phyloP scores from a whole-genome alignment of 176 grass and related monocot genomes.

The Phoenix roebelenii region DNA sequence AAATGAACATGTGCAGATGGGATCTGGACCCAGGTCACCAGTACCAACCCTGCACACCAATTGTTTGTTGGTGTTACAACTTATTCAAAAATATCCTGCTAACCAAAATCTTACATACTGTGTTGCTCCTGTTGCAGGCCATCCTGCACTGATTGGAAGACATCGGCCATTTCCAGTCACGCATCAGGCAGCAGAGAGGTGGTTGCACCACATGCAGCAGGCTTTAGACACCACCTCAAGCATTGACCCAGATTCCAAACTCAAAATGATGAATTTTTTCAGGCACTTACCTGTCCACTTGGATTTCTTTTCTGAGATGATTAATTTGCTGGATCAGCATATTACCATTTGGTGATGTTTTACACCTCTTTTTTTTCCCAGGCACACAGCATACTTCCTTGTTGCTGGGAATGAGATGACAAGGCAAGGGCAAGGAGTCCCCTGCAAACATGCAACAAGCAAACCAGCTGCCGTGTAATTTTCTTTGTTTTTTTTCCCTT shows the following conservation, averaged over 20 bases:
- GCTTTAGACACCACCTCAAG: conserved; percentile 50
- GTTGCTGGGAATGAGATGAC: conserved; percentile 83
- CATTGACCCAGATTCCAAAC: conserved; percentile 62
- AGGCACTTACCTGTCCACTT: conserved; percentile 18
- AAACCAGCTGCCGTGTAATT: conserved; percentile 27
- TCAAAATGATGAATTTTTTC: conserved; percentile 92
- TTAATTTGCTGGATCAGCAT: conserved; percentile 6
- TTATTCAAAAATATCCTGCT: too few species aligned
- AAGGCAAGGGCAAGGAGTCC: conserved; percentile 43
- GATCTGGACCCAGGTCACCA: too few species aligned
- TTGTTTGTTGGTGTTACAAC: too few species aligned
- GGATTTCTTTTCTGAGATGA: neutral
- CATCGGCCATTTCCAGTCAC: conserved; percentile 74
- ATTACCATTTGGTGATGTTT: neutral
- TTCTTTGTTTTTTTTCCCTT: neutral
- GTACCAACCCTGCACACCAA: too few species aligned
- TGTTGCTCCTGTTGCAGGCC: conserved; percentile 32
- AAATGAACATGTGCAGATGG: too few species aligned
- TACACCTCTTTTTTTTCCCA: conserved; percentile 15
- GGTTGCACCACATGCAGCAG: conserved; percentile 90
- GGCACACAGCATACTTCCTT: conserved; percentile 88
- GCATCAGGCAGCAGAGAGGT: conserved; percentile 75
- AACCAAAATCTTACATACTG: neutral
- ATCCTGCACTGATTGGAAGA: conserved; percentile 79
- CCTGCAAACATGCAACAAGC: conserved; percentile 47